Conservation (phyloP, 2,329 filamentous ascomycete species). For the Monosporascus sp. region DNA sequence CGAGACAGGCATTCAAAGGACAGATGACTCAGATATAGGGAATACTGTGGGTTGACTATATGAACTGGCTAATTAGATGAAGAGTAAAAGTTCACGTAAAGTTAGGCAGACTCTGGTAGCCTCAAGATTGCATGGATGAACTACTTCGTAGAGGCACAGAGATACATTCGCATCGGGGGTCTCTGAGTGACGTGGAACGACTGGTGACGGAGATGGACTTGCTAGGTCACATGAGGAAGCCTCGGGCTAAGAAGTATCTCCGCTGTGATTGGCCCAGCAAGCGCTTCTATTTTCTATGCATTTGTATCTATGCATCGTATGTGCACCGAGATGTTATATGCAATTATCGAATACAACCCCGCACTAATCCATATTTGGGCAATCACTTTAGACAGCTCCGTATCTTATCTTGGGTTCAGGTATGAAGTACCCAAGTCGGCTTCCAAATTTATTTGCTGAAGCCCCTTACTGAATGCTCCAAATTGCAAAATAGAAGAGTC, state of each 20-base stretch:
- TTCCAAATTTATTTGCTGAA: no score
- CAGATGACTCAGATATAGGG: constrained; percentile 1
- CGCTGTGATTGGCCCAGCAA: background rate
- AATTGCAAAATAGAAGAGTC: background rate
- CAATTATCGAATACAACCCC: no score
- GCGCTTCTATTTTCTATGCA: background rate
- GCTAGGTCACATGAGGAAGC: background rate
- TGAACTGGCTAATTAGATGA: background rate
- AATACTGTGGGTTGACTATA: background rate
- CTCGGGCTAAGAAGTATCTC: background rate
- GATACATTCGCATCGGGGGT: background rate
- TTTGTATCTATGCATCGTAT: no score
- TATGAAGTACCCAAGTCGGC: no score
- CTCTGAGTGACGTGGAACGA: background rate
- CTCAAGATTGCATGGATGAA: background rate
- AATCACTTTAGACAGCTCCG: no score
- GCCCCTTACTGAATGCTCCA: background rate
- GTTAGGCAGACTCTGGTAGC: constrained; percentile 2
- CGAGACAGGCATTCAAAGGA: background rate
- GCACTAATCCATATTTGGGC: no score
- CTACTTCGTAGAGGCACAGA: no score
- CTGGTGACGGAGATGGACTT: background rate
- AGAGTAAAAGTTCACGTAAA: background rate
- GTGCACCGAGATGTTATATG: no score
- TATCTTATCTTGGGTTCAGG: no score